Percentiles rank a stretch among this genome's conserved stretches.
Evolutionary conservation across 1,139 yeast species (phyloP).

Genomic region (Geotrichum cucujoidarum): DNA sequence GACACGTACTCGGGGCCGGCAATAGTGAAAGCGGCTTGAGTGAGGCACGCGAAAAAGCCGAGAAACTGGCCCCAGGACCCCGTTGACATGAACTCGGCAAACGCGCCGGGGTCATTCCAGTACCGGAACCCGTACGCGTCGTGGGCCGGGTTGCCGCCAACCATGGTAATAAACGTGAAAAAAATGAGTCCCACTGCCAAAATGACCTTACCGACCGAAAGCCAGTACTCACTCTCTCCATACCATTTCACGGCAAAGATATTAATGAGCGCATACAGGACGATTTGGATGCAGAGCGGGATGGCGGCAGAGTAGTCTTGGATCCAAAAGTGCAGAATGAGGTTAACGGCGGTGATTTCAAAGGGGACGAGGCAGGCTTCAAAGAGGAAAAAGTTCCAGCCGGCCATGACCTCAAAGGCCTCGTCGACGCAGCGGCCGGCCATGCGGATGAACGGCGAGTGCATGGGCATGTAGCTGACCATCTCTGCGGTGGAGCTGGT

Average conservation of each 20-base stretch:
- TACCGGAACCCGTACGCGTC: conserved; percentile 59
- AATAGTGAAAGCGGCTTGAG: conserved; percentile 62
- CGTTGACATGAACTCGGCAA: conserved; percentile 50
- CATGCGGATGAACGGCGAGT: conserved; percentile 57
- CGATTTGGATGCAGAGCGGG: conserved; percentile 51
- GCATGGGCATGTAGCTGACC: conserved; percentile 72
- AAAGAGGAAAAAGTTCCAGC: conserved; percentile 75
- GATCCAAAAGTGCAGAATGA: conserved; percentile 75
- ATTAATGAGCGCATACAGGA: conserved; percentile 57
- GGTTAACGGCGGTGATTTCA: conserved; percentile 75
- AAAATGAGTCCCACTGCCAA: conserved; percentile 66
- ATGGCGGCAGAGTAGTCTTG: conserved; percentile 43
- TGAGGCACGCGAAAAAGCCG: conserved; percentile 63
- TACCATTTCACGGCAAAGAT: conserved; percentile 66
- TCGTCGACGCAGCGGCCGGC: conserved; percentile 59
- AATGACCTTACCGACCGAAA: conserved; percentile 66
- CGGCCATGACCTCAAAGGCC: conserved; percentile 70
- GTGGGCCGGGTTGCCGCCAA: conserved; percentile 76
- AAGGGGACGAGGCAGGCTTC: conserved; percentile 75
- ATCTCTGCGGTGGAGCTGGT: conserved; percentile 76
- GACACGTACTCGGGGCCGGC: conserved; percentile 85
- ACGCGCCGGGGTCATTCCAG: conserved; percentile 55
- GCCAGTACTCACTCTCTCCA: conserved; percentile 81
- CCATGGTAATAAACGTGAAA: conserved; percentile 74
- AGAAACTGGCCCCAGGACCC: conserved; percentile 65